Base-by-base conservation (phyloP, 176 grass and related monocot species). In the Calamus simplicifolius region DNA sequence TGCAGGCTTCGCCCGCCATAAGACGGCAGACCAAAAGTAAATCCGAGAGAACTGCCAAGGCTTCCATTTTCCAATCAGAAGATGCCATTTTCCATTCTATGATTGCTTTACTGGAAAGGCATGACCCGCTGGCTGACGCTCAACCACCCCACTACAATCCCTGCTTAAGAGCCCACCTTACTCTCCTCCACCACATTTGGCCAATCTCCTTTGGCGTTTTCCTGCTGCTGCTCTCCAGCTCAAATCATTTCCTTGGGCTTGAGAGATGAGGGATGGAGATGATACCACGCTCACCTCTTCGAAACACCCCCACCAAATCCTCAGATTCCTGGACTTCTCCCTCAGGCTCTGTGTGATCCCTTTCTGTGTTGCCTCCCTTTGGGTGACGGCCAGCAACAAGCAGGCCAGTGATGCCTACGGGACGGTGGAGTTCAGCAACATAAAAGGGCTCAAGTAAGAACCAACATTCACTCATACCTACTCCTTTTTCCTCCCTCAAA, bases 391-490 rank as follows among this genome's bases (percentile, higher is more conserved):
- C 67, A 85, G 73, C 75, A 85, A 88, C 84, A 85, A 60, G 38
- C 84, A 92, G 58, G 57, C 56, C 1, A 83, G 75, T 19, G 93
- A 79, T 56, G 69, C 79, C 53, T 98, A 98, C 62, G 93, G 93
- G n/a, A 81, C 73, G 68, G 76, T 92, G 81, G 69, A 14, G 18
- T 98, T 81, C 76, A 76, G 71, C 56, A 49, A 83, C n/a, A 66
- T 98, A 68, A 63, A 84, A 16, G 87, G 93, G 19, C 84, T 98
- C 84, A 85, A 73, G 93, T 96, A 73, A 76, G 76, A 54, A 25
- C 6, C 6, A 19, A 50, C 56, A 21, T 12, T 0, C 26, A 2
- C 0, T 12, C 16, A 3, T n/a, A 25, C 21, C 49, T 68, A 43
- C 43, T 38, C n/a, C 13, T 58, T 25, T 12, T 19, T 27, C 0